Evolutionary conservation across 140 eudicot species (phyloP), one percentile per base, ranked within the genome.

Genomic region (Anethum foeniculum): DNA sequence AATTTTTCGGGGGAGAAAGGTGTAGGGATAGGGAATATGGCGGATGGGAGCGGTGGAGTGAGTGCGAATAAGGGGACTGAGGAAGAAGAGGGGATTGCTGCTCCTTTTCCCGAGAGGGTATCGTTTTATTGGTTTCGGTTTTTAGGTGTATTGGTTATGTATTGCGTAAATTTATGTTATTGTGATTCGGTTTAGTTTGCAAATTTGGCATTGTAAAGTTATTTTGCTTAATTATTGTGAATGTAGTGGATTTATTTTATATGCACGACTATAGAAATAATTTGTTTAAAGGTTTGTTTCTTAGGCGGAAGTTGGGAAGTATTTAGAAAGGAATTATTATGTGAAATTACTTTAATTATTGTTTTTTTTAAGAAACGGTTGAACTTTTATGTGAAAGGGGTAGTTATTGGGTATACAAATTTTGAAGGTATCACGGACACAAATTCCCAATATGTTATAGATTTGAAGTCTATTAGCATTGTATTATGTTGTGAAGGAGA

Each of bases 81-180:
- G 0, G 89, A 82, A 71, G 93, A 91, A 71, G 96, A 88, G 75
- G 91, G 88, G 58, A 90, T 79, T 76, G 87, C 87, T 12, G 85
- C 91, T 4, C 91, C 93, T 76, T 92, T 92, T 65, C 97, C 97
- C 0, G 97, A 90, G 6, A 90, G 84, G 96, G 97, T 92, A 87
- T 47, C 12, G 36, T 25, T 62, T 62, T 0, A 25, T 10, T 41
- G 46, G 23, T 27, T 27, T 60, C 27, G n/a, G 56, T 21, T 58
- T 4, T 39, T 15, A 7, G 28, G 27, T 28, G 43, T 0, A 28
- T 8, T 62, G 19, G 39, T 0, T 39, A 0, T 78, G 3, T 58
- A n/a, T 78, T 3, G 39, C 18, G 1, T 4, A 32, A 5, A 18
- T 34, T 67, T 3, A 39, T 77, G n/a, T 2, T 56, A 1, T 38